These are phyloP conservation scores for Phalaenopsis aphrodite DNA, from an alignment of 106 monocot genomes.

Conservation along the genomic window DNA sequence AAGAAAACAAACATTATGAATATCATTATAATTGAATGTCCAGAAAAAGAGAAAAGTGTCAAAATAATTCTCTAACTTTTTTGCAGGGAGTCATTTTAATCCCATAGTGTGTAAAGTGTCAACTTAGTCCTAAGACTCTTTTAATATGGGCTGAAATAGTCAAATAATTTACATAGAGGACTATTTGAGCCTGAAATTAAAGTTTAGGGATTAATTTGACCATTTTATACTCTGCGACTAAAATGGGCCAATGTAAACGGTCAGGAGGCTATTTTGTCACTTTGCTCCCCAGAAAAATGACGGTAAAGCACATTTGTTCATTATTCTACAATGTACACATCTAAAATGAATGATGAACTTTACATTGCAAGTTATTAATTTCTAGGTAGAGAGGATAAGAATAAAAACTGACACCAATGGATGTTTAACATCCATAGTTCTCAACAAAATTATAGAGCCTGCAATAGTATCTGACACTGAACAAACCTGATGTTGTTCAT, in stretches of 20 bases:
- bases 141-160: no score
- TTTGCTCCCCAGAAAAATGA: neutral
- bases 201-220: no score
- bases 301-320: neutral
- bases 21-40: neutral
- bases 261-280: no score
- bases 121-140: no score
- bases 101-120: no score
- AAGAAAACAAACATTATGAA: neutral
- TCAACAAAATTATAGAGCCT: neutral
- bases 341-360: neutral
- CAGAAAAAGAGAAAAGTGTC: neutral
- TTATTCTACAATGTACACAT: no score
- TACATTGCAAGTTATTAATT: neutral
- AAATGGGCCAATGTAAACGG: no score
- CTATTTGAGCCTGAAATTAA: no score
- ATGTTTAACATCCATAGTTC: neutral
- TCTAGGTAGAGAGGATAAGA: neutral
- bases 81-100: no score
- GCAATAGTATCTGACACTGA: conserved; percentile 39
- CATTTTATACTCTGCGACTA: no score
- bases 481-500: conserved; percentile 66
- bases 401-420: neutral
- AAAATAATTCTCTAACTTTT: no score
- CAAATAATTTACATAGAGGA: no score